phyloP scores from a whole-genome alignment of 352 stramenopile species.

The Phytopythium kandeliae region DNA sequence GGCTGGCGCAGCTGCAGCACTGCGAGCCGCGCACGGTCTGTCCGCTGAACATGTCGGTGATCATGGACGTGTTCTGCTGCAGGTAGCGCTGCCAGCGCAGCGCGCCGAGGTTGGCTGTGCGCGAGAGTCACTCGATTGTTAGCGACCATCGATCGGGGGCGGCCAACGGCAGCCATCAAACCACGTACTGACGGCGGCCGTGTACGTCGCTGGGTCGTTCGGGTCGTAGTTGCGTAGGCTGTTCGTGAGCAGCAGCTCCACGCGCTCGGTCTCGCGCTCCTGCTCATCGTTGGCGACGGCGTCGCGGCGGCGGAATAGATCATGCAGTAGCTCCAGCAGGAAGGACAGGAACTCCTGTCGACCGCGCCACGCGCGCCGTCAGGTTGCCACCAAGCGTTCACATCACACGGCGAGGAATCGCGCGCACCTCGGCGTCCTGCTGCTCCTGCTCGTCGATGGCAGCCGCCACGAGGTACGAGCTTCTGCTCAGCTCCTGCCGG shows the following conservation, averaged over 20 bases:
- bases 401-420: not conserved
- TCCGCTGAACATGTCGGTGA: slow-evolving; percentile 63
- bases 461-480: slow-evolving; percentile 38
- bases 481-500: slow-evolving; percentile 29
- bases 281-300: slow-evolving; percentile 13
- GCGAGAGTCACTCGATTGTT: not conserved
- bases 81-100: slow-evolving; percentile 56
- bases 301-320: slow-evolving; percentile 26
- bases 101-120: slow-evolving; percentile 44
- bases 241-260: slow-evolving; percentile 16
- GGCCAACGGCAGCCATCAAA: not conserved
- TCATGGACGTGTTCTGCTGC: slow-evolving; percentile 51
- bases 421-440: slow-evolving; percentile 57
- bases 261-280: slow-evolving; percentile 13
- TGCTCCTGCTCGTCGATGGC: slow-evolving; percentile 48
- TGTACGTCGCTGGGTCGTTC: slow-evolving; percentile 53
- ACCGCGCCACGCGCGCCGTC: not conserved
- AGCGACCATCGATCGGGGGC: not conserved
- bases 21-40: slow-evolving; percentile 78
- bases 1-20: slow-evolving; percentile 62
- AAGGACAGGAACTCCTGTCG: slow-evolving; percentile 61
- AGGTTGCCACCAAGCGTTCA: not conserved
- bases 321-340: slow-evolving; percentile 61
- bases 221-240: slow-evolving; percentile 25
- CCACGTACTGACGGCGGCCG: slow-evolving; percentile 47